phyloP scores from a whole-genome alignment of 1,139 yeast species.

The Zygotorulaspora mrakii region DNA sequence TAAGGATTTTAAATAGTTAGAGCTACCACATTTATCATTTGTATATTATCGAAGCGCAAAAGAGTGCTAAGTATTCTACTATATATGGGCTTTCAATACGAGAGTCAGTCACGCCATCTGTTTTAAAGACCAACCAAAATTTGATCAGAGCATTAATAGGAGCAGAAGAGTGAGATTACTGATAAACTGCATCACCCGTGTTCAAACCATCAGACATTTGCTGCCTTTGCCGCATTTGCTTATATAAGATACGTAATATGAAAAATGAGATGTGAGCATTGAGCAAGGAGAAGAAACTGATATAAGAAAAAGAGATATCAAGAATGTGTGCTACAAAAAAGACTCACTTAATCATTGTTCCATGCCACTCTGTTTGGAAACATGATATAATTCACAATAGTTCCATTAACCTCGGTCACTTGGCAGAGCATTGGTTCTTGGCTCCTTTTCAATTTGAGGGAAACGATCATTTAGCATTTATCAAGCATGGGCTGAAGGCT shows the following conservation, averaged over 20 bases:
- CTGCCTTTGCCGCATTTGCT: too few species aligned
- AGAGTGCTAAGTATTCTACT: too few species aligned
- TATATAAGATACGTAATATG: too few species aligned
- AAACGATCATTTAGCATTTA: slow-evolving; percentile 60
- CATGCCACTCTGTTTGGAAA: slow-evolving; percentile 69
- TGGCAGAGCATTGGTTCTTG: slow-evolving; percentile 55
- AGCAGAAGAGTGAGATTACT: too few species aligned
- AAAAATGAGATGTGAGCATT: too few species aligned
- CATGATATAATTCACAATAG: slow-evolving; percentile 17
- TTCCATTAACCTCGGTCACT: slow-evolving; percentile 40
- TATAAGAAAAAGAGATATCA: too few species aligned
- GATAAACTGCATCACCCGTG: too few species aligned
- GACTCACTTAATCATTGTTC: slow-evolving; percentile 49
- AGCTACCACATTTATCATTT: slow-evolving; percentile 3
- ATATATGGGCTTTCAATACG: too few species aligned
- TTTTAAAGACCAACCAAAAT: too few species aligned
- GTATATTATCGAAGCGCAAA: slow-evolving; percentile 3
- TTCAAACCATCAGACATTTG: too few species aligned
- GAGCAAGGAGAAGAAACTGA: too few species aligned
- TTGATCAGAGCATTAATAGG: neutral
- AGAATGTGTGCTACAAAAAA: neutral
- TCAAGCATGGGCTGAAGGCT: slow-evolving; percentile 53
- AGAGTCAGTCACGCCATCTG: too few species aligned
- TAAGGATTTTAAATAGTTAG: slow-evolving; percentile 70
- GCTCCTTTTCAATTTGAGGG: slow-evolving; percentile 69